Base-by-base conservation (phyloP, 352 stramenopile genomes). In the Phytophthora rubi region DNA sequence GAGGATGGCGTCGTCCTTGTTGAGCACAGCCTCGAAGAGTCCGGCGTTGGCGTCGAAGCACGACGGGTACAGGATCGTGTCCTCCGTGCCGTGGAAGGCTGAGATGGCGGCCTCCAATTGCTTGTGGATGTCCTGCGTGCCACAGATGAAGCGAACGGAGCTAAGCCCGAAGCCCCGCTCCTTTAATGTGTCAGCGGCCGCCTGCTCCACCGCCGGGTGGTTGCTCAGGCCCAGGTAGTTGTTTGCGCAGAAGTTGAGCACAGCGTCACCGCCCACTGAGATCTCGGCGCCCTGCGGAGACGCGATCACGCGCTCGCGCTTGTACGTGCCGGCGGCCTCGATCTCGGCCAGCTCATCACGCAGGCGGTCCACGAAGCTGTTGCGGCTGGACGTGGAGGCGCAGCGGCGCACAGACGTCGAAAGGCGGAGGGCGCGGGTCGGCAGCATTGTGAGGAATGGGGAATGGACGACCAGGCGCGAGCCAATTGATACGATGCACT, bases 161-260 rank as follows among this genome's bases (percentile, higher is more conserved):
- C 82, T 94, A 58, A 98, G 78, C 0, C 94, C 94, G 65, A 98
- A 98, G 70, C 94, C 94, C 47, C 93, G 89, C 54, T 83, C 75
- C 59, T 97, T 82, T 16, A 98, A 70, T 63, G 94, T 78, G 4
- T 81, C 55, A 47, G 97, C 89, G 32, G 94, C 94, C 10, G 93
- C 93, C 6, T 89, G 56, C 16, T 98, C 83, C 42, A 98, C 81
- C 15, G 80, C 77, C 13, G 86, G 87, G 75, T 98, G 83, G 77
- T 97, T 96, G 68, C 88, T 95, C 48, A 98, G 77, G 0, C 94
- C 94, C 33, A 98, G 68, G 81, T 98, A 98, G 75, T 98, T 98
- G 81, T 98, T 98, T 63, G 93, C 88, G 73, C 94, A 98, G 60
- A 98, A 98, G 75, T 98, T 98, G 62, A 98, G 86, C 72, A 98